Percentiles rank a stretch among this genome's conserved stretches.
Evolutionary conservation across 2,329 filamentous ascomycete species (phyloP).

Genomic region (Nemania diffusa): DNA sequence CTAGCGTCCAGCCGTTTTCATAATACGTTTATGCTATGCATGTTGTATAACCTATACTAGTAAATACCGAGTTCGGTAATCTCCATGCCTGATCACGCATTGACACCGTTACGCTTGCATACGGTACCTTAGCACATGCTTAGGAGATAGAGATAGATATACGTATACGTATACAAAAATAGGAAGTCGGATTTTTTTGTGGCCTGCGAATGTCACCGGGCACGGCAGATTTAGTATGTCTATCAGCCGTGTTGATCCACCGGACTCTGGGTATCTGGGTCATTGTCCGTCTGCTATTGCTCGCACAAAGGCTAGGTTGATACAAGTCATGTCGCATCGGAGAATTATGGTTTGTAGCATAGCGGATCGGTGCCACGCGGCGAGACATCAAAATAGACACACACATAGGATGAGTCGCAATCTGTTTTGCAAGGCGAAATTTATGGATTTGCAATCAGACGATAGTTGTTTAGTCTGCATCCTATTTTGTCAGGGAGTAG

Average conservation of each 20-base stretch:
- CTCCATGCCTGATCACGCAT: constrained; percentile 14
- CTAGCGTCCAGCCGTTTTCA: neutral
- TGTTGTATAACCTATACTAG: neutral
- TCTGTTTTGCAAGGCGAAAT: neutral
- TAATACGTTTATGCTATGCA: constrained; percentile 3
- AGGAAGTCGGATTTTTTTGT: too few relatives aligned
- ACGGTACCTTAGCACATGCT: neutral
- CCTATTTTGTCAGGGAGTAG: neutral
- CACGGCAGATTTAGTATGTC: constrained; percentile 3
- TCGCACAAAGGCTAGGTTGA: neutral
- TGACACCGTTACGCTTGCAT: constrained; percentile 9
- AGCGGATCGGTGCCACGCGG: neutral
- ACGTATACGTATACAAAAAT: too few relatives aligned
- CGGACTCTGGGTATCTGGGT: neutral
- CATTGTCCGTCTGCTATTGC: neutral
- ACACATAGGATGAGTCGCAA: constrained; percentile 4
- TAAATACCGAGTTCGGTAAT: neutral
- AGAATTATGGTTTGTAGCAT: neutral
- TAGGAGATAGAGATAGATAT: neutral
- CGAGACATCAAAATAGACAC: neutral
- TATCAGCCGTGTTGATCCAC: constrained; percentile 1
- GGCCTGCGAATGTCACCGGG: neutral
- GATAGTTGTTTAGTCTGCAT: neutral
- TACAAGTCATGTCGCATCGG: constrained; percentile 4
- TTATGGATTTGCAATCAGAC: neutral